phyloP scores from a whole-genome alignment of 2,329 filamentous ascomycete genomes.

The Epichloe gansuensis region DNA sequence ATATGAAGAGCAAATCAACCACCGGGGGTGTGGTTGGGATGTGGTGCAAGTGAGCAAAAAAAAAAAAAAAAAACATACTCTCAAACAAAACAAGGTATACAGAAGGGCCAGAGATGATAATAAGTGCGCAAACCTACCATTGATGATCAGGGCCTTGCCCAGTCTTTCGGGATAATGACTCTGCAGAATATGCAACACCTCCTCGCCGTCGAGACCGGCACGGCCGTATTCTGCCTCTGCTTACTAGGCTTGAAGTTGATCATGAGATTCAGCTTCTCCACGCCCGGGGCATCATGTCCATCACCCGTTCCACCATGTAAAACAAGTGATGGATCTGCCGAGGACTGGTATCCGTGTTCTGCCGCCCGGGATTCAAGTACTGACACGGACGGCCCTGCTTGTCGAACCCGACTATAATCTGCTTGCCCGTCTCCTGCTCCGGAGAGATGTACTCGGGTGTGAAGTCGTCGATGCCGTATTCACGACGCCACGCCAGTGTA shows the following conservation, averaged over 20 bases:
- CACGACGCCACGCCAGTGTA: constrained; percentile 78
- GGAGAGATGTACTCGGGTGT: constrained; percentile 80
- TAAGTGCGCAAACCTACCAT: constrained; percentile 42
- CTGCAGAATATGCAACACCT: constrained; percentile 85
- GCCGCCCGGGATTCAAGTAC: constrained; percentile 78
- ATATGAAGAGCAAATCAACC: background rate
- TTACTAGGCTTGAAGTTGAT: constrained; percentile 85
- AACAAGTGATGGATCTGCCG: constrained; percentile 88
- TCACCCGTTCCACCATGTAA: constrained; percentile 84
- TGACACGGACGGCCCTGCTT: constrained; percentile 75
- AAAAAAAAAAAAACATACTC: background rate
- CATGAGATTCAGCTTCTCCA: constrained; percentile 76
- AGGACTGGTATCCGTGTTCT: constrained; percentile 82
- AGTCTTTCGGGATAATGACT: constrained; percentile 91
- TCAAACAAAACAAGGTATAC: background rate
- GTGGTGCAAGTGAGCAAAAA: background rate
- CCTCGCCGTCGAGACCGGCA: constrained; percentile 65
- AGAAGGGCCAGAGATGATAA: background rate
- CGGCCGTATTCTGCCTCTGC: constrained; percentile 58
- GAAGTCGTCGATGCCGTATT: constrained; percentile 72
- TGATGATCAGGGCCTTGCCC: constrained; percentile 78
- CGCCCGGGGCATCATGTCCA: constrained; percentile 81
- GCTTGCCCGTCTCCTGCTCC: constrained; percentile 96
- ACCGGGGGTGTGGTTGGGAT: background rate
- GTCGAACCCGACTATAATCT: constrained; percentile 81